A percentile compares a stretch with the other conserved stretches of the same genome.
Evolutionary conservation across 2,329 filamentous ascomycete genomes (phyloP).

Genomic region (Fusarium torreyae): DNA sequence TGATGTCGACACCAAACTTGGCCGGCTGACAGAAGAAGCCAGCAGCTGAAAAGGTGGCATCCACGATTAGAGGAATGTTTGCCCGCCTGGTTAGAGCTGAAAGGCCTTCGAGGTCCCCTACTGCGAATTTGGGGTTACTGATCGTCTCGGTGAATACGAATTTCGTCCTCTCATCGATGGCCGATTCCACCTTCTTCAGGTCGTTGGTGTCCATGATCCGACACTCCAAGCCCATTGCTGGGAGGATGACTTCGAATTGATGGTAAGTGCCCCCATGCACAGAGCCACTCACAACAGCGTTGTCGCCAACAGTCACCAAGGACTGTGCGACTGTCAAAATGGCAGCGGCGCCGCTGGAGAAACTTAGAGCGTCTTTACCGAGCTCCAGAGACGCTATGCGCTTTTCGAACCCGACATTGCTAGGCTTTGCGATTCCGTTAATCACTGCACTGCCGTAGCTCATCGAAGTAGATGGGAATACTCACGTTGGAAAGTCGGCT

Average conservation of each 20-base stretch:
- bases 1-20: constrained; percentile 77
- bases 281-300: constrained; percentile 8
- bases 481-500: constrained; percentile 6
- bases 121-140: constrained; percentile 11
- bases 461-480: not conserved
- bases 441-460: not conserved
- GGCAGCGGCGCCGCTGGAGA: constrained; percentile 9
- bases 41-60: constrained; percentile 6
- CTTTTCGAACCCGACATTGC: constrained; percentile 15
- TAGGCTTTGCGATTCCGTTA: constrained; percentile 2
- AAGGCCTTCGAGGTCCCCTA: constrained; percentile 11
- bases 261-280: constrained; percentile 18
- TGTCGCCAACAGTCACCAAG: not conserved
- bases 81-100: not conserved
- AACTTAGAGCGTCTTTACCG: not conserved
- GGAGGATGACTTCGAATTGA: constrained; percentile 7
- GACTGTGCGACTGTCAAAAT: constrained; percentile 1
- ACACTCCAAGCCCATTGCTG: not conserved
- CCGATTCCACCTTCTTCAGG: not conserved
- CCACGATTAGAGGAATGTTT: constrained; percentile 10
- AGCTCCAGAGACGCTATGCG: constrained; percentile 14
- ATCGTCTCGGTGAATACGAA: constrained; percentile 16
- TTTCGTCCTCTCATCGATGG: constrained; percentile 13
- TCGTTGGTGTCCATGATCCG: constrained; percentile 14
- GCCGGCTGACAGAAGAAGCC: constrained; percentile 17